Conservation (phyloP, 129 eudicot genomes). For the Flaveria brownii region DNA sequence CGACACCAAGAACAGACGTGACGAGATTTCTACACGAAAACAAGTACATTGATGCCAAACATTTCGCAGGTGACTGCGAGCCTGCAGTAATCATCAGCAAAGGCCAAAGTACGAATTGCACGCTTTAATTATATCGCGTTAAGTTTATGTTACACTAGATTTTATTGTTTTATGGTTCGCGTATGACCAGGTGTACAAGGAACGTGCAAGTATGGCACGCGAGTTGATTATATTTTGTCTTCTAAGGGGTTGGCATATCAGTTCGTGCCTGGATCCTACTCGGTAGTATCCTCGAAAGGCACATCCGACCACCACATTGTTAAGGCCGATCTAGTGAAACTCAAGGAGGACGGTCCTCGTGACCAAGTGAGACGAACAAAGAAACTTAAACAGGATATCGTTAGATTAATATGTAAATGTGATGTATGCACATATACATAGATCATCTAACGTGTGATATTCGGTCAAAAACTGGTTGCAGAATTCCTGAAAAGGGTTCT, state of each 20-base stretch:
- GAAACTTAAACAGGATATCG: constrained; percentile 43
- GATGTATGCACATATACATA: not conserved
- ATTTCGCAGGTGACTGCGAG: constrained; percentile 81
- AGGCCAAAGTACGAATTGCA: constrained; percentile 71
- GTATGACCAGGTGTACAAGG: constrained; percentile 75
- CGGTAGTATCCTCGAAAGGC: constrained; percentile 85
- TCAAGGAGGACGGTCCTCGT: constrained; percentile 17
- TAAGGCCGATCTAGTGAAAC: constrained; percentile 63
- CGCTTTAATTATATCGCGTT: not conserved
- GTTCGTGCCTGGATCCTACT: constrained; percentile 82
- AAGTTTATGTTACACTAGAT: not conserved
- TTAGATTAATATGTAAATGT: constrained; percentile 32
- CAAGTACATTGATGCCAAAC: constrained; percentile 66
- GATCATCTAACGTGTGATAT: not conserved
- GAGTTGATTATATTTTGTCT: constrained; percentile 76
- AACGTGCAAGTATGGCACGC: constrained; percentile 92
- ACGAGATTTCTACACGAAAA: constrained; percentile 56
- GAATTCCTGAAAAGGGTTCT: not conserved
- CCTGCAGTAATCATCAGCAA: constrained; percentile 87
- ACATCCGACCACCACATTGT: constrained; percentile 95
- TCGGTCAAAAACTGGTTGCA: not conserved
- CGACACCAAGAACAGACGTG: constrained; percentile 83
- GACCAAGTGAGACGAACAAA: constrained; percentile 22
- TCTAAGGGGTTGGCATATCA: constrained; percentile 50
- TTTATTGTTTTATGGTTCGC: not conserved